Evolutionary conservation across 1,284 basidiomycete species (phyloP), one percentile per base, ranked within the genome.

Genomic region (Marasmius oreades): DNA sequence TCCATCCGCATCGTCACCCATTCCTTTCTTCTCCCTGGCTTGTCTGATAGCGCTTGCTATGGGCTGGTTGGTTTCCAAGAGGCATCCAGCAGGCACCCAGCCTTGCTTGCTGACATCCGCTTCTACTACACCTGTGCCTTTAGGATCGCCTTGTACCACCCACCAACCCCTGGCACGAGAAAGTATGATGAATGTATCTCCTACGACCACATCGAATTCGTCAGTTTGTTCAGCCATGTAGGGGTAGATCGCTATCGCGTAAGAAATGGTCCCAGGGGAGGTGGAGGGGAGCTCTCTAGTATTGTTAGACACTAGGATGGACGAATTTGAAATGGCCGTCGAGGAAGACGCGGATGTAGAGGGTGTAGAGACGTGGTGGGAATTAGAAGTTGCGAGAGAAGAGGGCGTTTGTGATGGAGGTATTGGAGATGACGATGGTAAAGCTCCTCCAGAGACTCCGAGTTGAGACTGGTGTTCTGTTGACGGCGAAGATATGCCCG

Each of bases 131-230:
- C 95, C 95, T 5, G 86, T 82, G 1, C 94, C 95, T 46, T 85
- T 85, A 22, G 90, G 88, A 70, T 99, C 97, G 33, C 92, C 85
- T 68, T 98, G 95, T 2, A 99, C 96, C 34, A 98, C 92, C 94
- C 96, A 99, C 97, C 97, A 99, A 0, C 97, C 97, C 60, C 95
- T 89, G 14, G 94, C 90, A 61, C 96, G 88, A 57, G 92, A 93
- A 54, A 97, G 77, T 66, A 98, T 96, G 62, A 98, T 86, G 71
- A 97, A 98, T 0, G 92, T 93, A 67, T 95, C 90, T 34, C 90
- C 90, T 33, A 98, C 94, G 45, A 91, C 86, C 2, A 99, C 96
- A 68, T 98, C 94, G 70, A 98, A 98, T 70, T 99, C 97, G 70
- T 99, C 96, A 51, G 93, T 92, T 67, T 95, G 89, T 72, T 98